Evolutionary conservation across 345 rosid genomes (phyloP), one percentile per base, ranked within the genome.

Genomic region (Boechera retrofracta): DNA sequence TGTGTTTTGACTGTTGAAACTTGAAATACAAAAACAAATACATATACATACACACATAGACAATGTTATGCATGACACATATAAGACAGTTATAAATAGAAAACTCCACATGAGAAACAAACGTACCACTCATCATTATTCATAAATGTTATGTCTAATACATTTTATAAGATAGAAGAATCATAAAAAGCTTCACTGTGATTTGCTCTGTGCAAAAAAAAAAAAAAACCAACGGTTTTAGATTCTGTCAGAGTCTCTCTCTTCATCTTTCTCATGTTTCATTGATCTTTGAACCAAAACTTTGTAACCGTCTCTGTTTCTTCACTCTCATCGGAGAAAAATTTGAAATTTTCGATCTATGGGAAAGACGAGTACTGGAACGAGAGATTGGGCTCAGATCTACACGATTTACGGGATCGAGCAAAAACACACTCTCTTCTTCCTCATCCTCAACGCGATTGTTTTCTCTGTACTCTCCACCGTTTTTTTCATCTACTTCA

Each of bases 331-430:
- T 28, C 29, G 29, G 29, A 28, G 29, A 28, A 28, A 28, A 28
- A 0, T 28, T 28, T 28, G 29, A 28, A 21, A 21, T 21, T 21
- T 21, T 21, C 24, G 47, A 15, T 18, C 65, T 5, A 26, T 86
- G 87, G 85, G 82, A 31, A 85, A 84, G 60, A 77, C 62, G 60
- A 57, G 75, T 7, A 52, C 6, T 53, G 53, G 71, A 1, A 62
- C 75, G 1, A 80, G 87, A 65, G 97, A 94, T 33, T 92, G 97
- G 97, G 74, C 88, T 61, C 98, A 92, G 98, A 92, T 94, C 92
- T 94, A 92, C 77, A 87, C 88, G 3, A 86, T 92, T 16, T 94
- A 94, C 82, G 98, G 98, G 59, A 81, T 94, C 79, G 95, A 94
- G 56, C 97, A 94, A 62, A 90, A 97, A 90, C 94, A 89, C 67